phyloP scores from a whole-genome alignment of 768 basidiomycete species.

The Psilocybe sp. region DNA sequence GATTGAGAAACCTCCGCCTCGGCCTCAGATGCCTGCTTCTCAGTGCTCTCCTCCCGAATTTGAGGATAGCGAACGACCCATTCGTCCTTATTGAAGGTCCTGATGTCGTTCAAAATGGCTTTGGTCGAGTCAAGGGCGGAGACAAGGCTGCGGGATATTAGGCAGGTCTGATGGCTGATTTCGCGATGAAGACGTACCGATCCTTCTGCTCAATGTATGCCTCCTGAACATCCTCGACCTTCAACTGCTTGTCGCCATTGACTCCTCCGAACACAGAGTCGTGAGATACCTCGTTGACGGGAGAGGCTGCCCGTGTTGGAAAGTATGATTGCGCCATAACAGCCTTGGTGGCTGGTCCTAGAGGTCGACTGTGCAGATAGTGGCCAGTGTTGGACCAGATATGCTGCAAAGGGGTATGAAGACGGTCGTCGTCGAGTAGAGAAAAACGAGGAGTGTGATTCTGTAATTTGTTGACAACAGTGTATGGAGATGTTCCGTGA shows the following conservation, averaged over 20 bases:
- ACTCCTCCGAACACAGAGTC: slow-evolving; percentile 26
- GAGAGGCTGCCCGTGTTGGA: slow-evolving; percentile 32
- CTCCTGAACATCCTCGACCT: slow-evolving; percentile 72
- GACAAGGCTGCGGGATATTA: slow-evolving; percentile 51
- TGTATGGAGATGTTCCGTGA: slow-evolving; percentile 10
- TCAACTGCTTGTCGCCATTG: slow-evolving; percentile 43
- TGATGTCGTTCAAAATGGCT: slow-evolving; percentile 64
- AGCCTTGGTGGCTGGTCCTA: slow-evolving; percentile 12
- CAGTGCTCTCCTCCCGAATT: slow-evolving; percentile 46
- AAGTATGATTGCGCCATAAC: slow-evolving; percentile 43
- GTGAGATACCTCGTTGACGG: slow-evolving; percentile 28
- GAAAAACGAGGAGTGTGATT: slow-evolving; percentile 3
- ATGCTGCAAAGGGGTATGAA: slow-evolving; percentile 11
- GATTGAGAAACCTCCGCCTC: slow-evolving; percentile 25
- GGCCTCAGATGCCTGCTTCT: slow-evolving; percentile 18
- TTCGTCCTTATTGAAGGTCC: slow-evolving; percentile 77
- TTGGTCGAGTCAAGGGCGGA: slow-evolving; percentile 75
- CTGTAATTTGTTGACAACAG: slow-evolving; percentile 16
- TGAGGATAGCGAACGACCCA: slow-evolving; percentile 92
- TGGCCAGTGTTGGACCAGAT: slow-evolving; percentile 11
- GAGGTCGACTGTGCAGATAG: slow-evolving; percentile 3
- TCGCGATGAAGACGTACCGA: slow-evolving; percentile 43
- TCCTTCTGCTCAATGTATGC: slow-evolving; percentile 75
- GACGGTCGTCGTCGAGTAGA: slow-evolving; percentile 7
- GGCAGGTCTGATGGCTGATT: neutral